phyloP scores from a whole-genome alignment of 139 green algal genomes.

The Coelastrella sp. region DNA sequence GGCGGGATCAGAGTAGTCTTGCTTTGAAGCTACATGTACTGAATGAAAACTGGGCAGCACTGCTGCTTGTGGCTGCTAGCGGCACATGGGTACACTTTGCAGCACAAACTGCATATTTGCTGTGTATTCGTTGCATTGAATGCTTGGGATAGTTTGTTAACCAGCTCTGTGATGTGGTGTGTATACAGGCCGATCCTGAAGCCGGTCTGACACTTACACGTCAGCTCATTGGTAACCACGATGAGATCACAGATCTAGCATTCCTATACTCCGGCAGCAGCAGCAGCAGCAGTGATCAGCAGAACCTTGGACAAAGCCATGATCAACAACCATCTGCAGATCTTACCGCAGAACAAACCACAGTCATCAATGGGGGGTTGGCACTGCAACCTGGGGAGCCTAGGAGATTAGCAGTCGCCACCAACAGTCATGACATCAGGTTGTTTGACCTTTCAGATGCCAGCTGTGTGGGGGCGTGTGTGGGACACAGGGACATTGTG shows the following conservation, averaged over 20 bases:
- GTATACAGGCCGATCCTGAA: background rate
- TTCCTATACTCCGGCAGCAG: constrained; percentile 70
- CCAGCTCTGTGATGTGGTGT: too few species aligned
- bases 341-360: background rate
- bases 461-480: constrained; percentile 69
- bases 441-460: constrained; percentile 78
- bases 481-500: constrained; percentile 73
- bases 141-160: too few species aligned
- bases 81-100: too few species aligned
- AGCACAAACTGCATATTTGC: too few species aligned
- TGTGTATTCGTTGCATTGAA: too few species aligned
- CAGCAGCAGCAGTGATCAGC: constrained; percentile 23
- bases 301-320: background rate
- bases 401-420: constrained; percentile 80
- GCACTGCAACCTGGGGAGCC: constrained; percentile 48
- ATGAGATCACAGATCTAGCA: constrained; percentile 92
- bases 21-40: too few species aligned
- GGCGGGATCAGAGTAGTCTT: too few species aligned
- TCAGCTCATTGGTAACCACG: constrained; percentile 95
- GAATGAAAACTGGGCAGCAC: too few species aligned
- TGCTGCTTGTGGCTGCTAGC: too few species aligned
- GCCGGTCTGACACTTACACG: constrained; percentile 49
- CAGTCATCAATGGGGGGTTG: background rate
- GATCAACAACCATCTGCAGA: constrained; percentile 3
- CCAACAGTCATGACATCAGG: constrained; percentile 83